A percentile compares a stretch with the other conserved stretches of the same genome.
Conservation (phyloP, 2,329 filamentous ascomycete species). For the Verticillium dahliae region DNA sequence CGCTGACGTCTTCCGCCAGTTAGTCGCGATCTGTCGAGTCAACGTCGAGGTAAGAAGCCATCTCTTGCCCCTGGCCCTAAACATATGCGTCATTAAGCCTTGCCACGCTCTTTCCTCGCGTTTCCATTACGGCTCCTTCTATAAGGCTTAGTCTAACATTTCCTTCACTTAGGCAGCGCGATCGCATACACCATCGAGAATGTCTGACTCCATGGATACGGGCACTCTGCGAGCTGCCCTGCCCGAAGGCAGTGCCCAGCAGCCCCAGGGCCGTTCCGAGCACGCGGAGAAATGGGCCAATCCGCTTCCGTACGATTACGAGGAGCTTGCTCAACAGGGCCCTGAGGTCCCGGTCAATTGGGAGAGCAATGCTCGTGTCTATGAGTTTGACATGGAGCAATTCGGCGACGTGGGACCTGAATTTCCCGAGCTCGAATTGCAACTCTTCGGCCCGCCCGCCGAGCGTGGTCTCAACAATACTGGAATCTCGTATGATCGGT, state of each 20-base stretch:
- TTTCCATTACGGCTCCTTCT: not conserved
- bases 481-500: conserved; percentile 61
- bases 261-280: not conserved
- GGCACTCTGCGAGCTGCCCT: conserved; percentile 10
- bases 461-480: conserved; percentile 34
- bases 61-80: not conserved
- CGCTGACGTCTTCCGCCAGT: not conserved
- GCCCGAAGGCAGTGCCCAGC: conserved; percentile 4
- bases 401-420: conserved; percentile 78
- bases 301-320: conserved; percentile 42
- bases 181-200: conserved; percentile 7
- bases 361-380: conserved; percentile 56
- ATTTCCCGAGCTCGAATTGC: conserved; percentile 61
- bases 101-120: not conserved
- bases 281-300: conserved; percentile 37
- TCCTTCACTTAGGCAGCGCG: not conserved
- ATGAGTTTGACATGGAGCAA: conserved; percentile 70
- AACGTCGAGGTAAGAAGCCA: not conserved
- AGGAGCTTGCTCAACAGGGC: conserved; percentile 17
- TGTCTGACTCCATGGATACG: conserved; percentile 7
- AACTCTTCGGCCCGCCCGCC: conserved; percentile 62
- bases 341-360: conserved; percentile 23
- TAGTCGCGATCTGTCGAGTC: not conserved
- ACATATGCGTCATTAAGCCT: too few species aligned
- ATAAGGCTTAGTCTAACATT: not conserved